Conservation (phyloP, 164 flowering plant species). For the Euptelea pleiosperma region DNA sequence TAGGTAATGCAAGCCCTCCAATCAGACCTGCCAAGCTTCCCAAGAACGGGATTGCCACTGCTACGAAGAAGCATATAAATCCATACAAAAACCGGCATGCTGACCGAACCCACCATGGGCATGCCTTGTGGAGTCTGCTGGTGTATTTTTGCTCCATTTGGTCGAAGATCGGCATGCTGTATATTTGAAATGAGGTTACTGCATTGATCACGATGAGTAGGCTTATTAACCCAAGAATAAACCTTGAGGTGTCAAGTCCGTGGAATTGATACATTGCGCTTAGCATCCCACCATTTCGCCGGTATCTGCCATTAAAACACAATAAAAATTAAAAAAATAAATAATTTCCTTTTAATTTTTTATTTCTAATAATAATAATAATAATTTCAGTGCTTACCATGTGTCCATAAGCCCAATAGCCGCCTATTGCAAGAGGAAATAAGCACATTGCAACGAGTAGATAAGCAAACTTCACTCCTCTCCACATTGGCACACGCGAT, state of each 20-base stretch:
- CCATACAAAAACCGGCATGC: conserved; percentile 45
- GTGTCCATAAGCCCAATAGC: conserved; percentile 72
- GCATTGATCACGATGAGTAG: conserved; percentile 37
- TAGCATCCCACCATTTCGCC: conserved; percentile 52
- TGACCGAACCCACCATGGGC: conserved; percentile 49
- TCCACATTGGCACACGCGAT: conserved; percentile 71
- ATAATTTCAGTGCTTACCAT: too few relatives aligned
- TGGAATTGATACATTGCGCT: conserved; percentile 47
- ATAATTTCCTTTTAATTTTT: too few relatives aligned
- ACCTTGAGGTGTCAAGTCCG: conserved; percentile 35
- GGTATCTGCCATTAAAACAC: conserved; percentile 65
- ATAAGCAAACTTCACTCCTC: conserved; percentile 55
- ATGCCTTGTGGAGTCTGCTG: conserved; percentile 35
- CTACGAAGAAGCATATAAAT: conserved; percentile 41
- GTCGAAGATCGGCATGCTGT: conserved; percentile 73
- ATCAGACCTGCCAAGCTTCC: conserved; percentile 43
- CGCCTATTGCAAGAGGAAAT: conserved; percentile 68
- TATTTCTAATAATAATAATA: too few relatives aligned
- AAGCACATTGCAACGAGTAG: conserved; percentile 48
- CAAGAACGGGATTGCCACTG: conserved; percentile 68
- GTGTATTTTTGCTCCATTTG: conserved; percentile 47
- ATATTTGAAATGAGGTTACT: conserved; percentile 58
- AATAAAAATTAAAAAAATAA: too few relatives aligned
- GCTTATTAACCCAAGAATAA: conserved; percentile 47
- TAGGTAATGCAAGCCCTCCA: conserved; percentile 67